Percentiles rank a stretch among this genome's conserved stretches.
Evolutionary conservation across 331 rosid genomes (phyloP).

Genomic region (Quercus lobata): DNA sequence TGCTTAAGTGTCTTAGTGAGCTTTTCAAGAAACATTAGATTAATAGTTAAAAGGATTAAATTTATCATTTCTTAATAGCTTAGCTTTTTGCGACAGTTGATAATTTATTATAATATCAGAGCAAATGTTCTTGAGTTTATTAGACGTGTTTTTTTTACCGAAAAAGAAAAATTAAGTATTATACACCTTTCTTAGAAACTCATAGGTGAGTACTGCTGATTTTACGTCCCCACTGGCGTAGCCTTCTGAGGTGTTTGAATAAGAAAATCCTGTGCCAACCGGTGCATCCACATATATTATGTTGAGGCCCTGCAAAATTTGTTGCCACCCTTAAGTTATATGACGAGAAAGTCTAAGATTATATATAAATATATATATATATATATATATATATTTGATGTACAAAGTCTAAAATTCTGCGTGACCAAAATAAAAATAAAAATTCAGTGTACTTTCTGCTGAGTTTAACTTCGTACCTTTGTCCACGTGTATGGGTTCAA

Average conservation of each 20-base stretch:
- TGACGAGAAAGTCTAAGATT: background rate
- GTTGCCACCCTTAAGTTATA: background rate
- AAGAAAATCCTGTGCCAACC: slow-evolving; percentile 28
- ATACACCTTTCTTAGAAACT: slow-evolving; percentile 11
- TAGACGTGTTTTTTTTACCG: too few species aligned
- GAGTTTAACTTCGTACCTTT: background rate
- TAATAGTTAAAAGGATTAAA: too few species aligned
- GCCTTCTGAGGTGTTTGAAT: slow-evolving; percentile 18
- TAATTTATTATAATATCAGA: too few species aligned
- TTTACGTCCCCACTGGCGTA: background rate
- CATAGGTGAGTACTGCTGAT: background rate
- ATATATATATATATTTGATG: background rate
- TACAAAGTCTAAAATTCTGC: background rate
- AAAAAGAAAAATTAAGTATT: background rate
- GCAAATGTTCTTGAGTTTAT: too few species aligned
- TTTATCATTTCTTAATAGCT: too few species aligned
- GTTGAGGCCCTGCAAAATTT: background rate
- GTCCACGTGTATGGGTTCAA: slow-evolving; percentile 41
- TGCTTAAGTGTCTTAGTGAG: too few species aligned
- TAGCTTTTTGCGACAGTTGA: too few species aligned
- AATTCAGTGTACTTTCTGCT: background rate
- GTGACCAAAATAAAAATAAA: background rate
- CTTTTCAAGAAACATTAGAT: too few species aligned
- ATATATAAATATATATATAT: background rate
- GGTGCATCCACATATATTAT: slow-evolving; percentile 31